Percentiles rank a stretch among this genome's conserved stretches.
Conservation (phyloP, 495 filamentous ascomycete species). For the Trichodelitschia bisporula region DNA sequence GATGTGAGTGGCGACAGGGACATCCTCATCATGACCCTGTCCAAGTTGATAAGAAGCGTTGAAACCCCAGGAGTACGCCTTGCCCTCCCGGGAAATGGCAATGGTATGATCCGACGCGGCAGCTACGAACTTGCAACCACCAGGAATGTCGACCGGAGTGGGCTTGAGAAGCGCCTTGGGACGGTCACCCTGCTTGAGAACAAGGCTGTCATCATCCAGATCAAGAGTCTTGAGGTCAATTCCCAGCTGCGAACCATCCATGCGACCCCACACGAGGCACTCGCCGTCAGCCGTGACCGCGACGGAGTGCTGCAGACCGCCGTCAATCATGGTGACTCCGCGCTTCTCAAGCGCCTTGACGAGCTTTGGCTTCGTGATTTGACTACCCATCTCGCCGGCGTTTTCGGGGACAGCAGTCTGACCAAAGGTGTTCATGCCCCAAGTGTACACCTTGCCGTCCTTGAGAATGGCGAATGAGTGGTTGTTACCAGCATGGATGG, state of each 20-base stretch:
- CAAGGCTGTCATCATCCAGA: constrained; percentile 29
- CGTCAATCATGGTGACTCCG: constrained; percentile 28
- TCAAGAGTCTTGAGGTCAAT: constrained; percentile 23
- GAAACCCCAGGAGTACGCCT: constrained; percentile 49
- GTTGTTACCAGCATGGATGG: constrained; percentile 38
- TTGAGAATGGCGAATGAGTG: constrained; percentile 56
- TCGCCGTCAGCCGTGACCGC: constrained; percentile 35
- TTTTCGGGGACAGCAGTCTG: constrained; percentile 47
- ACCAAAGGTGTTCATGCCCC: constrained; percentile 75
- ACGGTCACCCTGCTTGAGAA: constrained; percentile 27
- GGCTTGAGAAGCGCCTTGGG: constrained; percentile 34
- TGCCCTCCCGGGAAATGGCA: constrained; percentile 30
- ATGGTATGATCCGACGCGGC: constrained; percentile 32
- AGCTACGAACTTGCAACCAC: not conserved
- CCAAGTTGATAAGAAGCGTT: constrained; percentile 42
- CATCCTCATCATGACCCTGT: constrained; percentile 29
- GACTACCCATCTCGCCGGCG: constrained; percentile 39
- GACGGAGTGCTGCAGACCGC: constrained; percentile 43
- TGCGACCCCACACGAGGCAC: constrained; percentile 42
- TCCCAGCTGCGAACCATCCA: constrained; percentile 38
- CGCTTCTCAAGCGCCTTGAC: constrained; percentile 32
- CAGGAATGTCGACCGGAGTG: constrained; percentile 19
- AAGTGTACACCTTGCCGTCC: constrained; percentile 47
- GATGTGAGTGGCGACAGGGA: constrained; percentile 32
- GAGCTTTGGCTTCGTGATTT: constrained; percentile 29